phyloP scores from a whole-genome alignment of 495 filamentous ascomycete genomes.

The Aspergillus nidulans region DNA sequence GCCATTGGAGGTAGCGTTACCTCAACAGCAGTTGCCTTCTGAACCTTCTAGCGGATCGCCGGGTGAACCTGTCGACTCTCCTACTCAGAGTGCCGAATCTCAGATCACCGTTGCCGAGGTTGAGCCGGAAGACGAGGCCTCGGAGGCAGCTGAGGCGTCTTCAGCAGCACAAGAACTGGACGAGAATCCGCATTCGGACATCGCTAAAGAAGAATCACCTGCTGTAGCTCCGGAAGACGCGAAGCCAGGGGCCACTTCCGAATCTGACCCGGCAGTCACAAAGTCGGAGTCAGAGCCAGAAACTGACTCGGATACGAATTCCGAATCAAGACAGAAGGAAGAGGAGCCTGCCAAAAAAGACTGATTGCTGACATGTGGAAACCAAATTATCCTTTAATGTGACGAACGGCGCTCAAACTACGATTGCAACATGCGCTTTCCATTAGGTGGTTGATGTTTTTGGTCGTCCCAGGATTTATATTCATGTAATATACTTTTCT shows the following conservation, averaged over 20 bases:
- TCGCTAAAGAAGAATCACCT: background rate
- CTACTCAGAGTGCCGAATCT: slow-evolving; percentile 11
- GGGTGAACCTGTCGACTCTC: background rate
- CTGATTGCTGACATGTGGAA: background rate
- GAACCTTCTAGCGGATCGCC: background rate
- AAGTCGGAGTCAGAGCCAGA: slow-evolving; percentile 12
- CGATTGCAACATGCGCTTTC: slow-evolving; percentile 20
- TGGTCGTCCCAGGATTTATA: background rate
- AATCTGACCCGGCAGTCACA: slow-evolving; percentile 10
- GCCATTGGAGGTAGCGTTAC: slow-evolving; percentile 5
- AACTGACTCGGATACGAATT: slow-evolving; percentile 13
- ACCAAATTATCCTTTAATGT: background rate
- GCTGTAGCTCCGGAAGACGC: background rate
- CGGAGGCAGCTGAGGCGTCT: background rate
- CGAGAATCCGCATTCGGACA: background rate
- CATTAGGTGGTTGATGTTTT: slow-evolving; percentile 14
- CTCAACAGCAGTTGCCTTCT: slow-evolving; percentile 2
- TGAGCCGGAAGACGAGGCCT: slow-evolving; percentile 9
- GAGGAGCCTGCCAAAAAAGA: slow-evolving; percentile 12
- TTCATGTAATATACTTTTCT: slow-evolving; percentile 32
- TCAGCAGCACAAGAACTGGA: background rate
- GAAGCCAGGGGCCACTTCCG: background rate
- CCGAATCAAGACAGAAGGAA: slow-evolving; percentile 8
- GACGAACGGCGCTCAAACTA: slow-evolving; percentile 12
- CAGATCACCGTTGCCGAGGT: slow-evolving; percentile 22